Evolutionary conservation across 768 basidiomycete species (phyloP), one percentile per base, ranked within the genome.

Genomic region (Suillus clintonianus): DNA sequence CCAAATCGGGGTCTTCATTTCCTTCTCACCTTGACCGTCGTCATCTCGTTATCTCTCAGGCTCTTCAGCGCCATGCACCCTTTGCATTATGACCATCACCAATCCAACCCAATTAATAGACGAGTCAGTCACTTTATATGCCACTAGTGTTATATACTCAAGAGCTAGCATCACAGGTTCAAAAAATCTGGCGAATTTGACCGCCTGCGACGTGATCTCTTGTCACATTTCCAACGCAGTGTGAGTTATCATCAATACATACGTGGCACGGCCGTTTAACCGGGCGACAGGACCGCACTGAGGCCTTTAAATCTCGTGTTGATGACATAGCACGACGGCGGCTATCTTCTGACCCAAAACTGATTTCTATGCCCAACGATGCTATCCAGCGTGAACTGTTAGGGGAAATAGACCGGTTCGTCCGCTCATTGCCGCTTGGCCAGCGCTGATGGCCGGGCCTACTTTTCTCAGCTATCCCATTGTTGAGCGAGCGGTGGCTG

Each of bases 141-240:
- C 22, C 37, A 41, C 17, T 13, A 19, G n/a, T 19, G 17, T 42
- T 4, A 41, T 4, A 41, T n/a, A 19, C 56, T 41, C 17, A 57
- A 27, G 3, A 57, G 15, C 17, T 39, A 43, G n/a, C n/a, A 19
- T 43, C 39, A 37, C 50, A 92, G 90, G 68, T 92, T 91, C 79
- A 91, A 92, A 75, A 88, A 87, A 69, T 89, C 89, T 13, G 90
- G 90, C 34, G 89, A 92, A 76, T 91, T 91, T 67, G 90, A 92
- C 67, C 85, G 87, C 27, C 71, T 91, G 65, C 82, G 90, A 56
- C 83, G 85, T 57, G 86, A 91, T 74, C 77, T 92, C 27, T 73
- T 91, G 42, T 69, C 80, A 7, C 79, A 87, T 69, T 90, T 90
- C 72, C 84, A 86, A 68, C 81, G 78, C 67, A 83, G 86, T 69